A percentile compares a stretch with the other conserved stretches of the same genome.
phyloP scores from a whole-genome alignment of 768 basidiomycete species.

The Tricholoma sp. region DNA sequence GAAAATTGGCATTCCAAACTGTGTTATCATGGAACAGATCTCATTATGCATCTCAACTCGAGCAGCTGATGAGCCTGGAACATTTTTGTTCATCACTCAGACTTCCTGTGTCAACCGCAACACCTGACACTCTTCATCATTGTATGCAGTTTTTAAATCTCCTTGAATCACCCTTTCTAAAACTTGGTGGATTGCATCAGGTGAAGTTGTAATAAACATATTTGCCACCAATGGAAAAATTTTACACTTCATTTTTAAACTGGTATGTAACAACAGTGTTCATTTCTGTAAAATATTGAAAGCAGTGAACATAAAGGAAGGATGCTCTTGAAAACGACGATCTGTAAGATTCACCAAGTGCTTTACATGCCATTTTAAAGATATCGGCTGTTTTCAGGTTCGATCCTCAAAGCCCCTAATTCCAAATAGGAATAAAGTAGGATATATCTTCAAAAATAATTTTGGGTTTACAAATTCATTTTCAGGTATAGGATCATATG shows the following conservation, averaged over 20 bases:
- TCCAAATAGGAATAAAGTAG: conserved; percentile 35
- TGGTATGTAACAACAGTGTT: conserved; percentile 24
- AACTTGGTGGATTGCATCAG: background rate
- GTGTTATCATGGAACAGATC: conserved; percentile 29
- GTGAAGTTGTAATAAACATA: background rate
- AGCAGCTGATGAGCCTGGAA: conserved; percentile 26
- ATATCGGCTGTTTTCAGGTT: conserved; percentile 4
- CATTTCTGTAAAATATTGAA: conserved; percentile 37
- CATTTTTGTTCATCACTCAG: conserved; percentile 8
- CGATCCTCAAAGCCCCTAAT: background rate
- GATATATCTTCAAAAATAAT: conserved; percentile 36
- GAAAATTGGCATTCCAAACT: conserved; percentile 33
- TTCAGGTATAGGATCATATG: background rate
- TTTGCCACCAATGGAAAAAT: conserved; percentile 15
- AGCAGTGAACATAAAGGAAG: conserved; percentile 33
- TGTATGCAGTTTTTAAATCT: background rate
- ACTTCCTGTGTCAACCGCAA: conserved; percentile 17
- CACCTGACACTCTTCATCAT: conserved; percentile 6
- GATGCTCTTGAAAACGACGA: conserved; percentile 30
- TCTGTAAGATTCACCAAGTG: conserved; percentile 28
- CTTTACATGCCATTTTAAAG: conserved; percentile 29
- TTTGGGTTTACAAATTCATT: conserved; percentile 32
- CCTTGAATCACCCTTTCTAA: background rate
- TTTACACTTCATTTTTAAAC: conserved; percentile 22
- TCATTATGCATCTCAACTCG: conserved; percentile 30